A percentile compares a stretch with the other conserved stretches of the same genome.
phyloP scores from a whole-genome alignment of 164 flowering plant species.

The Cinnamomum micranthum region DNA sequence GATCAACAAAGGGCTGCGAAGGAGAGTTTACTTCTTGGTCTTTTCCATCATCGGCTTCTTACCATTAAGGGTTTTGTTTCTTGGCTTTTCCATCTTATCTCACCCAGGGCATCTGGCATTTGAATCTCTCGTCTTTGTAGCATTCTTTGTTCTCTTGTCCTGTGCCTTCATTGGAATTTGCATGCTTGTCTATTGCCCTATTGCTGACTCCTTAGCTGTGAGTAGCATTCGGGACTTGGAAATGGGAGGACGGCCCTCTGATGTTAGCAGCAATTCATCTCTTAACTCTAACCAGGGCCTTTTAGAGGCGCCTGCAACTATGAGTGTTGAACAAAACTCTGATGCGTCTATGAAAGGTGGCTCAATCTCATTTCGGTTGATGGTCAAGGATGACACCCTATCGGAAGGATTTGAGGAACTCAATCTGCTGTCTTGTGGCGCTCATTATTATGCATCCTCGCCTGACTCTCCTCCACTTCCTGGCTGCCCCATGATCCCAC shows the following conservation, averaged over 20 bases:
- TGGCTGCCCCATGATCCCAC: slow-evolving; percentile 26
- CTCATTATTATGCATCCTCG: slow-evolving; percentile 17
- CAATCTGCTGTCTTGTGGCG: slow-evolving; percentile 24
- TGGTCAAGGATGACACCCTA: slow-evolving; percentile 39
- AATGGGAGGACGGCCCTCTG: slow-evolving; percentile 30
- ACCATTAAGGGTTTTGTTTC: slow-evolving; percentile 71
- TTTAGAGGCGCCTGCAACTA: slow-evolving; percentile 31
- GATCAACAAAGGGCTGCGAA: slow-evolving; percentile 80
- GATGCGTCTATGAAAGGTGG: slow-evolving; percentile 71
- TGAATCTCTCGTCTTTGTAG: slow-evolving; percentile 65
- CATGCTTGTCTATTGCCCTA: slow-evolving; percentile 82
- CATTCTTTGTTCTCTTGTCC: slow-evolving; percentile 63
- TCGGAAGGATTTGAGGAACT: slow-evolving; percentile 31
- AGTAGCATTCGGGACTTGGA: slow-evolving; percentile 49
- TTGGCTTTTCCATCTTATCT: slow-evolving; percentile 74
- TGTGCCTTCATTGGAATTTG: slow-evolving; percentile 68
- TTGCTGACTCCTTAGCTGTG: slow-evolving; percentile 78
- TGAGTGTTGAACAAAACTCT: slow-evolving; percentile 51
- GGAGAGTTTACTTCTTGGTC: slow-evolving; percentile 69
- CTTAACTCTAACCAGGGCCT: slow-evolving; percentile 60
- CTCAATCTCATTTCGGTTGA: slow-evolving; percentile 75
- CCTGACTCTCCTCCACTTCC: slow-evolving; percentile 34
- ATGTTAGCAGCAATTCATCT: slow-evolving; percentile 48
- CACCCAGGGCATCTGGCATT: slow-evolving; percentile 54
- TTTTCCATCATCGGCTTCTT: slow-evolving; percentile 65